phyloP scores from a whole-genome alignment of 805 yeast species.

The Lipomyces spencermartinsiae region DNA sequence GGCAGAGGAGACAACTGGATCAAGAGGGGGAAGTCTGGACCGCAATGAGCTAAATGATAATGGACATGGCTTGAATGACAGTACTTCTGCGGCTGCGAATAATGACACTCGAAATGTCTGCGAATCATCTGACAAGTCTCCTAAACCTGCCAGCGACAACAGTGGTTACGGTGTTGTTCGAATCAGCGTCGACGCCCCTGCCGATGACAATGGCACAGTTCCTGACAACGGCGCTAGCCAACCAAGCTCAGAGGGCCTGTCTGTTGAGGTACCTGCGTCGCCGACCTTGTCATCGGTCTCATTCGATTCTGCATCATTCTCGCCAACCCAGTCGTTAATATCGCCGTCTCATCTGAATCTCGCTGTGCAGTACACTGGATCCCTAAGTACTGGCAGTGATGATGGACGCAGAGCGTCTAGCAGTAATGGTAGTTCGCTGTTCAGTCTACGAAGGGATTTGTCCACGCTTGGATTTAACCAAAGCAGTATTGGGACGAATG shows the following conservation, averaged over 20 bases:
- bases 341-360: conserved; percentile 15
- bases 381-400: conserved; percentile 15
- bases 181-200: conserved; percentile 8
- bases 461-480: conserved; percentile 32
- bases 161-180: not conserved
- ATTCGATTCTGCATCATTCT: conserved; percentile 18
- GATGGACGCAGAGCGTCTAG: conserved; percentile 18
- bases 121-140: not conserved
- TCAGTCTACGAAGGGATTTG: conserved; percentile 31
- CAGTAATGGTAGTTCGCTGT: conserved; percentile 14
- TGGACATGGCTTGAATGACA: not conserved
- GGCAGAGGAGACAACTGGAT: not conserved
- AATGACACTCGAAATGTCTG: not conserved
- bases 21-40: not conserved
- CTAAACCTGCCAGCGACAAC: not conserved
- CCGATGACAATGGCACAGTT: conserved; percentile 7
- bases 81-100: not conserved
- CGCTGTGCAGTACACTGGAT: conserved; percentile 12
- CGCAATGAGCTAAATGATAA: not conserved
- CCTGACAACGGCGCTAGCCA: conserved; percentile 5
- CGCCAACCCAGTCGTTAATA: conserved; percentile 20
- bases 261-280: conserved; percentile 6
- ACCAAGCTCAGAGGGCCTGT: not conserved
- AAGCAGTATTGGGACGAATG: conserved; percentile 42
- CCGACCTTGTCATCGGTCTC: conserved; percentile 22